Evolutionary conservation across 1,284 basidiomycete genomes (phyloP).

Genomic region (Trametes hirsuta): DNA sequence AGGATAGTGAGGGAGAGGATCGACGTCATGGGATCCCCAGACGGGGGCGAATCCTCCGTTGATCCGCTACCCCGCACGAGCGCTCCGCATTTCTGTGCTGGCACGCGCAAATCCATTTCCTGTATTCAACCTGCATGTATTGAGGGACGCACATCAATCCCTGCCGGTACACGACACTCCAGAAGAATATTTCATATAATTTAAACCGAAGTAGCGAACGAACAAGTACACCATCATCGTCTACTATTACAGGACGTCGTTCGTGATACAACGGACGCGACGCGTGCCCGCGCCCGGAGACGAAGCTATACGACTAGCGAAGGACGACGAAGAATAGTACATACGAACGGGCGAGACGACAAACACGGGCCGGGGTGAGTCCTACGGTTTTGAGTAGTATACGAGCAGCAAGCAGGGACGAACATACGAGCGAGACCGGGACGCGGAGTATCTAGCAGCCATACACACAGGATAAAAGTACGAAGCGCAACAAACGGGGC

Average conservation of each 20-base stretch:
- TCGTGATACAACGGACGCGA: constrained; percentile 31
- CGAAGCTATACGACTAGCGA: constrained; percentile 28
- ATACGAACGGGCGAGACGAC: constrained; percentile 8
- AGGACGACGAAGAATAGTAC: constrained; percentile 18
- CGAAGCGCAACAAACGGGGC: not conserved
- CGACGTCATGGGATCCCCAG: no score
- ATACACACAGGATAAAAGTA: constrained; percentile 20
- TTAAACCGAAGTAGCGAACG: constrained; percentile 24
- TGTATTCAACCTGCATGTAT: no score
- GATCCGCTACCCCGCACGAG: no score
- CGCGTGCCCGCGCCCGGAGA: constrained; percentile 21
- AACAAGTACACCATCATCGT: constrained; percentile 32
- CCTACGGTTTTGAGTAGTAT: constrained; percentile 27
- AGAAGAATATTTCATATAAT: constrained; percentile 15
- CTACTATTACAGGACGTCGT: constrained; percentile 35
- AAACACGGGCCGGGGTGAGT: constrained; percentile 6
- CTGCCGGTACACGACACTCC: not conserved
- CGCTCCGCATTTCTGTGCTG: no score
- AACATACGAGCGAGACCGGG: not conserved
- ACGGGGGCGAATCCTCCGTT: no score
- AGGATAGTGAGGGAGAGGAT: no score
- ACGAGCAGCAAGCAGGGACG: constrained; percentile 21
- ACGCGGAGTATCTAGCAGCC: constrained; percentile 21
- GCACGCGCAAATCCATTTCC: no score
- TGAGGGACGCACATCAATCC: no score